Base-by-base conservation (phyloP, 164 flowering plant species). In the Protea cynaroides region DNA sequence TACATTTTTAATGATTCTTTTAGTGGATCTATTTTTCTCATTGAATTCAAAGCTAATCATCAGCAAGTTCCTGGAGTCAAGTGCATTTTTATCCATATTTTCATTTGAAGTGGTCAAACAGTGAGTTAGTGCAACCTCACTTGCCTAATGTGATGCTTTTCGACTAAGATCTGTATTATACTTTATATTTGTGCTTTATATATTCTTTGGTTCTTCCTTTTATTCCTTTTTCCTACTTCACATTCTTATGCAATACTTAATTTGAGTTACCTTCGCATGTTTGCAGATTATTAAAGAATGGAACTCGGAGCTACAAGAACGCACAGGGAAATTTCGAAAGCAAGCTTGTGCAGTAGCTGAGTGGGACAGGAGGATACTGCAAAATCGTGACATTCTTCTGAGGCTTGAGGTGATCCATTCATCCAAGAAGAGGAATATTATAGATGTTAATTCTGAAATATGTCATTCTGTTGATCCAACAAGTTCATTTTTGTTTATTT, bases 321-420 rank as follows among this genome's bases (percentile, higher is more conserved):
- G 97, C 8, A 88, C 97, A 67, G 87, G 88, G 56, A 94, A 88
- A 68, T 94, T 94, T 49, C 77, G 87, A 25, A 91, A 91, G 80
- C 99, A 94, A 63, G 99, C 99, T 72, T 76, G 67, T 77, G 92
- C 97, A 49, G 82, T 94, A 66, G 93, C 96, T 76, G 99, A 94
- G 50, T 94, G 99, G 99, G 99, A 94, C 67, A 81, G 75, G 75
- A 88, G 92, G 72, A 92, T 94, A 55, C 74, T 94, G 74, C 92
- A 81, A 68, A 94, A 94, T 68, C 86, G 99, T 37, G 95, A 89
- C 73, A 78, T 91, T 72, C 96, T 94, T 73, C 83, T 94, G 36
- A 83, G 81, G 69, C 96, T 94, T 64, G 99, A 94, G 99, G 99
- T 94, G 62, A 44, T 62, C 69, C 13, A 44, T 37, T 43, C 62